Evolutionary conservation across 371 early-diverging fungal genomes (phyloP), one percentile per base, ranked within the genome.

Genomic region (Mortierella sp.): DNA sequence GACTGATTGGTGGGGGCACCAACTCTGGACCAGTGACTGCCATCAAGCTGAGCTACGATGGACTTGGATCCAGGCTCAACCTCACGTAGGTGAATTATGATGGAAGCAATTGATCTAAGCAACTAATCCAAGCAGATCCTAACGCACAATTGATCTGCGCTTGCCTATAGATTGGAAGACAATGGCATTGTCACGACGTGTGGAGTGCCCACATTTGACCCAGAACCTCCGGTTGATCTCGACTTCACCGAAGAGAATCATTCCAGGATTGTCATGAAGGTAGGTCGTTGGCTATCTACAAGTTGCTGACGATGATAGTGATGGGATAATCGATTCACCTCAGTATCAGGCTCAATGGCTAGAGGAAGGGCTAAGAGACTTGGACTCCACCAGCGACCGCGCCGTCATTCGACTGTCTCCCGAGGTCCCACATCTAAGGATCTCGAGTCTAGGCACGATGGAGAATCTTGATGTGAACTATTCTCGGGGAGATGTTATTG

Each of bases 391-490:
- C 1, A 76, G 76, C 21, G 70, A 69, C 9, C 57, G 66, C 0
- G 70, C 69, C 9, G 66, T 76, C 6, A 27, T 76, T 26, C 69
- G 76, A 0, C 54, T 76, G 3, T 69, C 70, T 1, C 65, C 76
- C 1, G 62, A 61, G 10, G 64, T 65, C n/a, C 76, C 70, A 7
- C 69, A 76, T 24, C 54, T 76, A 2, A 60, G 70, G 2, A 76
- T 76, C 13, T 69, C 76, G 6, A 76, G 76, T 53, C 55, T 76
- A 42, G 76, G 76, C 0, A 76, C 76, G 1, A 58, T 76, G n/a
- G 76, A 76, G 31, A 69, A 64, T 23, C 49, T 76, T 31, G 76
- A 76, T 43, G 62, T 76, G 26, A 76, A 76, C 52, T 76, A 69
- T 26, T 69, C 76, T 2, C 60, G 58, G 38, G 70, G 70, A n/a